A percentile compares a stretch with the other conserved stretches of the same genome.
Evolutionary conservation across 2,329 filamentous ascomycete species (phyloP).

Genomic region (Calonectria montana): DNA sequence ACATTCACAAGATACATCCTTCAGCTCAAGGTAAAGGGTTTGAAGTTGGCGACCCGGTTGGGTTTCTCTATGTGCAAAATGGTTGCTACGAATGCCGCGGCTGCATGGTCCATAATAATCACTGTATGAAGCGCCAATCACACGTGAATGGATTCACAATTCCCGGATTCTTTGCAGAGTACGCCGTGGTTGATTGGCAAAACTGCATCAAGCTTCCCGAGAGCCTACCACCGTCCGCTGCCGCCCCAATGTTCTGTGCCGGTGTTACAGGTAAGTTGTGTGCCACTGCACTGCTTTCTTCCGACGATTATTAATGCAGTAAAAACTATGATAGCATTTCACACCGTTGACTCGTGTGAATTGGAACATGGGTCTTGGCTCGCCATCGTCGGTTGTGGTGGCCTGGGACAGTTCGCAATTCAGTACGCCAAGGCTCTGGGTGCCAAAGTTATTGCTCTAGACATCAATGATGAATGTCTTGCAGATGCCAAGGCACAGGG

Average conservation of each 20-base stretch:
- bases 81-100: background rate
- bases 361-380: background rate
- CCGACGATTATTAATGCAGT: background rate
- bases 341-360: background rate
- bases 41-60: background rate
- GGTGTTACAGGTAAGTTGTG: background rate
- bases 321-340: background rate
- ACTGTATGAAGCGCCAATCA: slow-evolving; percentile 2
- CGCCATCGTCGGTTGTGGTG: background rate
- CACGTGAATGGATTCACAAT: background rate
- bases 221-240: background rate
- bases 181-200: background rate
- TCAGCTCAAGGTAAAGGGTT: background rate
- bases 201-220: background rate
- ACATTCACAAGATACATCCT: background rate
- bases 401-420: background rate
- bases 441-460: background rate
- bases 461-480: background rate
- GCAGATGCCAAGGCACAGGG: background rate
- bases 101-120: background rate
- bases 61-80: background rate
- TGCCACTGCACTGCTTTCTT: fast-evolving
- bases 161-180: background rate
- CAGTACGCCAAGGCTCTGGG: background rate
- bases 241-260: background rate